Conservation (phyloP, 305 asterid species). For the Rubia tinctorum region DNA sequence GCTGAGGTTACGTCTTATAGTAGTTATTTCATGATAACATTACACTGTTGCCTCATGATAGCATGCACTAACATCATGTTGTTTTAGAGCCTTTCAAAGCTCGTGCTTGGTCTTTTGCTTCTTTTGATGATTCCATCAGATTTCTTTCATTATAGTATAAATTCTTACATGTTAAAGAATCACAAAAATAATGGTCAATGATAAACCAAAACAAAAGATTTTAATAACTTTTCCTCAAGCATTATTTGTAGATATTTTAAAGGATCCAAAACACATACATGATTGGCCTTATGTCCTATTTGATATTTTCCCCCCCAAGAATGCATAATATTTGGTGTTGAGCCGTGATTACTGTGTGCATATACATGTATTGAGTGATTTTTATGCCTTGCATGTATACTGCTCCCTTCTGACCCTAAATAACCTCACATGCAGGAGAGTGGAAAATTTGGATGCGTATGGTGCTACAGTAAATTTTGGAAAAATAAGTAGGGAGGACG, state of each 20-base stretch:
- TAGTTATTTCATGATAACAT: conserved; percentile 8
- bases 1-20: conserved; percentile 62
- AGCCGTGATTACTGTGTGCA: conserved; percentile 31
- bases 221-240: too few species aligned
- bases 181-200: too few species aligned
- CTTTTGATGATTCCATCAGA: not conserved
- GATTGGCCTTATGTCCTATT: not conserved
- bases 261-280: too few species aligned
- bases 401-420: not conserved
- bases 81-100: not conserved
- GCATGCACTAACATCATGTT: not conserved
- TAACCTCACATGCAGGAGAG: not conserved
- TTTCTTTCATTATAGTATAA: too few species aligned
- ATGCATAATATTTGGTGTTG: not conserved
- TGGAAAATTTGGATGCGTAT: too few species aligned
- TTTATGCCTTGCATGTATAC: not conserved
- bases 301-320: too few species aligned
- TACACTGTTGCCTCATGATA: not conserved
- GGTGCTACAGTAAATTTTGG: too few species aligned
- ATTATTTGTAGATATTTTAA: too few species aligned
- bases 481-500: too few species aligned
- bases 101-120: not conserved
- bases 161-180: too few species aligned
- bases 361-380: not conserved
- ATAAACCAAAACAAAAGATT: too few species aligned